Percentiles rank a stretch among this genome's conserved stretches.
Conservation (phyloP, 2,329 filamentous ascomycete species). For the Chaetomiaceae sp. region DNA sequence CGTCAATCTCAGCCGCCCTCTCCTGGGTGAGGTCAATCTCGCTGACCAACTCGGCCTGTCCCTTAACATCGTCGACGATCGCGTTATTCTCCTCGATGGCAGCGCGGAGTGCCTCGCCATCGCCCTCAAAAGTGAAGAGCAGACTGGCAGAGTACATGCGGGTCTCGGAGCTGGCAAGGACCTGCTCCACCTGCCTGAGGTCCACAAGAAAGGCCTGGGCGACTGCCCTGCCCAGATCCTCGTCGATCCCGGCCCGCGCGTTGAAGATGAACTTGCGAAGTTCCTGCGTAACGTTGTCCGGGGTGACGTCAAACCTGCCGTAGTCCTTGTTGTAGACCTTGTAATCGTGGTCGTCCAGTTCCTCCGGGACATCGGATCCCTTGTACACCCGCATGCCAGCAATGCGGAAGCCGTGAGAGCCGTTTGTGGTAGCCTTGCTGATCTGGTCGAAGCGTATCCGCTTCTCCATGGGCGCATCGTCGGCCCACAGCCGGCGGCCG, state of each 20-base stretch:
- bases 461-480: conserved; percentile 59
- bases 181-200: conserved; percentile 47
- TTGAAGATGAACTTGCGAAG: conserved; percentile 57
- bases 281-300: conserved; percentile 49
- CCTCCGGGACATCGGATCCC: conserved; percentile 46
- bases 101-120: conserved; percentile 48
- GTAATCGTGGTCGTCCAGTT: conserved; percentile 52
- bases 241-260: conserved; percentile 51
- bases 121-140: conserved; percentile 61
- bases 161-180: conserved; percentile 52
- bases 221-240: conserved; percentile 52
- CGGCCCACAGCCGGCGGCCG: conserved; percentile 79
- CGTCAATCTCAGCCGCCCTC: background rate
- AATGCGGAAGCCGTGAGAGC: conserved; percentile 56
- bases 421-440: conserved; percentile 54
- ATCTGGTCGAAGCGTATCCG: conserved; percentile 57
- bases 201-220: conserved; percentile 51
- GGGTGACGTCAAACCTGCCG: conserved; percentile 48
- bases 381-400: conserved; percentile 62
- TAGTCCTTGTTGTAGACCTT: conserved; percentile 60
- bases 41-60: conserved; percentile 15
- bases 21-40: conserved; percentile 17
- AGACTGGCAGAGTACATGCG: conserved; percentile 61
- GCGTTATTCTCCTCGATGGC: conserved; percentile 52
- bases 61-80: conserved; percentile 44